These are phyloP conservation scores for Mucor plumbeus DNA, from an alignment of 371 early-diverging fungal genomes.

Conservation along the genomic window DNA sequence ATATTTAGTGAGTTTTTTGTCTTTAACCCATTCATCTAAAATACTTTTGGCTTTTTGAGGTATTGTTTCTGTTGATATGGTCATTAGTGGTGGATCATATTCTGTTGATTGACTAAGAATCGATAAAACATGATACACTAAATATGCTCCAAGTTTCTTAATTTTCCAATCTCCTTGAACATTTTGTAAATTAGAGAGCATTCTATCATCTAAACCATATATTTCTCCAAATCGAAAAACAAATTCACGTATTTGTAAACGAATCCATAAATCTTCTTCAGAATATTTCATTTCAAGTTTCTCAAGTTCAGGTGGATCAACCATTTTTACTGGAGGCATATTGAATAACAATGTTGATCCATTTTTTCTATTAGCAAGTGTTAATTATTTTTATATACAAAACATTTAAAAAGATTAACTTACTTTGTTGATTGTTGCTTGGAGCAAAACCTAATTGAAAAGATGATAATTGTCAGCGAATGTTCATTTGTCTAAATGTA, in stretches of 20 bases:
- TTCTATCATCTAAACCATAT: constrained; percentile 32
- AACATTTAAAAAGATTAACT: background rate
- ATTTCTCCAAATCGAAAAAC: constrained; percentile 48
- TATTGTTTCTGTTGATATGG: background rate
- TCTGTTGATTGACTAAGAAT: constrained; percentile 8
- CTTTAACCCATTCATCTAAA: constrained; percentile 27
- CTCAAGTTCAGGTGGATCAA: constrained; percentile 32
- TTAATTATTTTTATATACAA: background rate
- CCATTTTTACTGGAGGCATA: background rate
- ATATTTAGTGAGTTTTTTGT: constrained; percentile 16
- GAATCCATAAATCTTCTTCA: constrained; percentile 48
- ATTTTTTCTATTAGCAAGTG: background rate
- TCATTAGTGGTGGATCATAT: constrained; percentile 9
- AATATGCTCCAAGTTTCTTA: constrained; percentile 31
- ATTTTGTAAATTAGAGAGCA: constrained; percentile 36
- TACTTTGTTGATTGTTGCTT: background rate
- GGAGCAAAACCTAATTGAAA: background rate
- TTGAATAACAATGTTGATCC: constrained; percentile 1
- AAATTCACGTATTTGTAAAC: constrained; percentile 54
- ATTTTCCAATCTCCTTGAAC: constrained; percentile 51
- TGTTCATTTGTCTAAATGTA: too few species aligned
- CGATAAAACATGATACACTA: constrained; percentile 26
- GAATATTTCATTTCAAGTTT: constrained; percentile 33
- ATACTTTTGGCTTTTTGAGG: constrained; percentile 18
- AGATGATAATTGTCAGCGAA: background rate